Conservation (phyloP, 345 rosid species). For the Cardiospermum halicacabum region DNA sequence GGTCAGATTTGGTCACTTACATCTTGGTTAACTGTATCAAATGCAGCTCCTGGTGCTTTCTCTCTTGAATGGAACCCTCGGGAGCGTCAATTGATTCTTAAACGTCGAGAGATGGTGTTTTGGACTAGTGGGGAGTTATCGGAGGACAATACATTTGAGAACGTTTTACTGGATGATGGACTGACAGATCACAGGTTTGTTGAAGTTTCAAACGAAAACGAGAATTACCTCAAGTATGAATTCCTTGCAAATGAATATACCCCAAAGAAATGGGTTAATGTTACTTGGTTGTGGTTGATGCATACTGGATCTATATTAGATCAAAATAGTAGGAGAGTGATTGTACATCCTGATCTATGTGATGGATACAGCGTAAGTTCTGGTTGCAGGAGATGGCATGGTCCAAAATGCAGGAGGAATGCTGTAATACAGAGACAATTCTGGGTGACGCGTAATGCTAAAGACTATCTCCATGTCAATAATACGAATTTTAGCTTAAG, state of each 20-base stretch:
- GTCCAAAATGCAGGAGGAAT: neutral
- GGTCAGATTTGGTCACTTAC: neutral
- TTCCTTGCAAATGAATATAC: neutral
- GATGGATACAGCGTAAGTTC: neutral
- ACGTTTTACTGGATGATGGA: neutral
- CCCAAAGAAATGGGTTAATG: neutral
- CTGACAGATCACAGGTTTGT: neutral
- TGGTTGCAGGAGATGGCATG: slow-evolving; percentile 5
- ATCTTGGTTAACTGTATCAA: neutral
- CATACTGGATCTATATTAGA: neutral
- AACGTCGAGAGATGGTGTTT: neutral
- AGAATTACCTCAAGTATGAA: neutral
- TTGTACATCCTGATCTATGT: neutral
- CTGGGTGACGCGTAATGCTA: too few species aligned
- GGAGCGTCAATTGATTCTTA: neutral
- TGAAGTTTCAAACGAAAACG: neutral
- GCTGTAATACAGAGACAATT: neutral
- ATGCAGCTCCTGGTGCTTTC: neutral
- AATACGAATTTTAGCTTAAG: neutral
- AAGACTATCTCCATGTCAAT: neutral
- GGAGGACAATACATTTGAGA: neutral
- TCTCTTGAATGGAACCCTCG: neutral
- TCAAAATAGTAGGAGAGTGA: neutral
- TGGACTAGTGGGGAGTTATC: neutral
- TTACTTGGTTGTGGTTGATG: neutral